Conservation (phyloP, 257 asterid species). For the Mentha longifolia region DNA sequence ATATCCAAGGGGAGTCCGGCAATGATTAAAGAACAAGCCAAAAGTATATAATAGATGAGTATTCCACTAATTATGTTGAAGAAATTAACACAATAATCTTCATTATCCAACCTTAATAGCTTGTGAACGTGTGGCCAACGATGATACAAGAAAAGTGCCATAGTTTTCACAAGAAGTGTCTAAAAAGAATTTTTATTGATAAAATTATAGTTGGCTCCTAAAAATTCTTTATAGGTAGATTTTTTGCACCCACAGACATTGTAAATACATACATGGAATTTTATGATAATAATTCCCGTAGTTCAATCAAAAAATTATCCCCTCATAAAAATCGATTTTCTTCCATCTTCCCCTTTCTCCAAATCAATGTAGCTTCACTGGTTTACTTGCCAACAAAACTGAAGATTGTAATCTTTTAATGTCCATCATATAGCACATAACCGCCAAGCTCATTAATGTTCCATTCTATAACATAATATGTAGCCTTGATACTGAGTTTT, state of each 20-base stretch:
- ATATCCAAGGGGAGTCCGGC: background rate
- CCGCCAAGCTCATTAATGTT: background rate
- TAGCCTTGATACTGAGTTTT: background rate
- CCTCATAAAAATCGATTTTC: background rate
- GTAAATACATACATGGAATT: background rate
- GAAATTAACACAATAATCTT: background rate
- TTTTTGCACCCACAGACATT: background rate
- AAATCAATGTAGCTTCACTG: background rate
- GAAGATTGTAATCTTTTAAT: background rate
- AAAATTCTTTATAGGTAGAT: background rate
- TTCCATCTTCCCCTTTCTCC: background rate
- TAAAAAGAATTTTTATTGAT: constrained; percentile 1
- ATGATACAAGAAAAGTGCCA: background rate
- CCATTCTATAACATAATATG: background rate
- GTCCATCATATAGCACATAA: constrained; percentile 4
- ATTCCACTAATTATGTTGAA: background rate
- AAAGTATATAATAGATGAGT: background rate
- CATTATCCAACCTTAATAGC: constrained; percentile 11
- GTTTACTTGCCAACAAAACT: background rate
- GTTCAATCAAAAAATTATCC: background rate
- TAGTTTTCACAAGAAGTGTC: background rate
- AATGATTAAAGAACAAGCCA: background rate
- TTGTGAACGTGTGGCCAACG: background rate
- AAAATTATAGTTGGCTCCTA: background rate
- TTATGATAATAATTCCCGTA: constrained; percentile 1